phyloP scores from a whole-genome alignment of 2,329 filamentous ascomycete genomes.

The Hymenoscyphus repandus region DNA sequence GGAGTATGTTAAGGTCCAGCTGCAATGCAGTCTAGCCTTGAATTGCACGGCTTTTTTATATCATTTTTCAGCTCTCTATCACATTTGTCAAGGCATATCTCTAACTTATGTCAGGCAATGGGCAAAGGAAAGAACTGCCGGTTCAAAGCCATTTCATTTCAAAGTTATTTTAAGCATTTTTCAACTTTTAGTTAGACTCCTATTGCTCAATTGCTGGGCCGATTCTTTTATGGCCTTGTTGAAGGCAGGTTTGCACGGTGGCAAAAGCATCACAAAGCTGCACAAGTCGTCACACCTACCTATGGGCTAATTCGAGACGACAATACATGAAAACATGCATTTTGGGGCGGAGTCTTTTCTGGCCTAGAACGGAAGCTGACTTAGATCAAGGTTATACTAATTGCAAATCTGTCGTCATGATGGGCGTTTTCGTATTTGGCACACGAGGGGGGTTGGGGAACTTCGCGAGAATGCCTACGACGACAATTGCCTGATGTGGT shows the following conservation, averaged over 20 bases:
- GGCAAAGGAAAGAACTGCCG: neutral
- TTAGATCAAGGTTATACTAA: slow-evolving; percentile 17
- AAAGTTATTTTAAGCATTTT: slow-evolving; percentile 5
- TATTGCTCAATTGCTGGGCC: slow-evolving; percentile 15
- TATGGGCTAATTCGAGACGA: slow-evolving; percentile 9
- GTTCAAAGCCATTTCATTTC: neutral
- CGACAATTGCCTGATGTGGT: slow-evolving; percentile 19
- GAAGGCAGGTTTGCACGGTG: slow-evolving; percentile 16
- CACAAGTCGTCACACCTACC: slow-evolving; percentile 20
- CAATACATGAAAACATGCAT: slow-evolving; percentile 8
- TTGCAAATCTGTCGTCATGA: too few species aligned
- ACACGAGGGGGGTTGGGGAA: slow-evolving; percentile 12
- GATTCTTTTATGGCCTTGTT: slow-evolving; percentile 1
- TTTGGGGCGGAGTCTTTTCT: slow-evolving; percentile 15
- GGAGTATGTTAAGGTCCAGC: slow-evolving; percentile 17
- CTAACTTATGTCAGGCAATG: neutral
- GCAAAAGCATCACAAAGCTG: slow-evolving; percentile 20
- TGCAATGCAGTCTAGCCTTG: slow-evolving; percentile 15
- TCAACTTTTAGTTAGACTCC: slow-evolving; percentile 5
- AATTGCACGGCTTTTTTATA: slow-evolving; percentile 16
- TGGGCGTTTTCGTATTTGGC: neutral
- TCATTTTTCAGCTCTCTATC: slow-evolving; percentile 11
- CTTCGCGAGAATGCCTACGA: slow-evolving; percentile 6
- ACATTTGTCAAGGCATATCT: slow-evolving; percentile 18
- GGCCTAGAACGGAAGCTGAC: slow-evolving; percentile 10